These are phyloP conservation scores for Yamadazyma songkhlaensis DNA, from an alignment of 1,139 yeast genomes.

Conservation along the genomic window DNA sequence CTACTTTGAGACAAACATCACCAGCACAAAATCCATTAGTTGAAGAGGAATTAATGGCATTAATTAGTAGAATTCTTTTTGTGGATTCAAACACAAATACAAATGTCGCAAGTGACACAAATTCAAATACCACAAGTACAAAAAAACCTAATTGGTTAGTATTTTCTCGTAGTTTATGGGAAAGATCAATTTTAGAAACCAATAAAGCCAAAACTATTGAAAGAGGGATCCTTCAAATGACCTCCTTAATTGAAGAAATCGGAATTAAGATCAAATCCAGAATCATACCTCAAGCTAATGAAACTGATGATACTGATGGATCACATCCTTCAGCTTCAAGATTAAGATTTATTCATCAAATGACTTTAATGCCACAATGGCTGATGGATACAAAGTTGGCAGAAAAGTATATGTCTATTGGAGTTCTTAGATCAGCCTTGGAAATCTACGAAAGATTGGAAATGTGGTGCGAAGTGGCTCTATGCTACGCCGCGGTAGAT, in stretches of 20 bases:
- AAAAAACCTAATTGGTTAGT: conserved; percentile 61
- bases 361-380: conserved; percentile 86
- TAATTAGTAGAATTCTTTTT: conserved; percentile 68
- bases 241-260: conserved; percentile 84
- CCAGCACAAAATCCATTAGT: conserved; percentile 71
- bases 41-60: conserved; percentile 78
- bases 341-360: conserved; percentile 65
- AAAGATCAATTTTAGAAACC: conserved; percentile 81
- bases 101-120: no score
- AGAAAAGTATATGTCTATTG: conserved; percentile 82
- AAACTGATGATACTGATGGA: conserved; percentile 19
- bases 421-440: conserved; percentile 82
- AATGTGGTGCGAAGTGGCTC: conserved; percentile 78
- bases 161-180: conserved; percentile 86
- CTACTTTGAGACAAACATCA: conserved; percentile 64
- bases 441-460: conserved; percentile 83
- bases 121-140: no score
- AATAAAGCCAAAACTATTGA: conserved; percentile 83
- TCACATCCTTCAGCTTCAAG: conserved; percentile 44
- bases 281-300: conserved; percentile 50
- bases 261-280: conserved; percentile 67
- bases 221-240: conserved; percentile 91
- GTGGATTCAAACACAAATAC: conserved; percentile 28
- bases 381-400: conserved; percentile 79
- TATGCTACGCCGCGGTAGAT: conserved; percentile 87